phyloP scores from a whole-genome alignment of 2,329 filamentous ascomycete species.

The Colletotrichum melonis region DNA sequence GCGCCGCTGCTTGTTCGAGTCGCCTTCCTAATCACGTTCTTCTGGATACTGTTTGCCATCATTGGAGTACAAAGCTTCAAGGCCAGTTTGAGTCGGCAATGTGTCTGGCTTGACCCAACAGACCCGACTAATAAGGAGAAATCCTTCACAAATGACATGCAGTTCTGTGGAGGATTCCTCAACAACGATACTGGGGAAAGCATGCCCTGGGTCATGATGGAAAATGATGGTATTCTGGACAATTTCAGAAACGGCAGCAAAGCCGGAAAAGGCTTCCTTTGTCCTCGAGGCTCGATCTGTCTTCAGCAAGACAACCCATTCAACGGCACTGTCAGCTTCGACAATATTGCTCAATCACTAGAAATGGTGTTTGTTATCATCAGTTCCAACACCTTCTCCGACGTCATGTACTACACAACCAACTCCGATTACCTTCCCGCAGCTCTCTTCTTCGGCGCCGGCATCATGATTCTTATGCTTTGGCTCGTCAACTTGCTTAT shows the following conservation, averaged over 20 bases:
- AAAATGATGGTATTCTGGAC: slow-evolving; percentile 44
- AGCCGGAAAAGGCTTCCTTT: slow-evolving; percentile 85
- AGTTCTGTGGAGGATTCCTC: slow-evolving; percentile 90
- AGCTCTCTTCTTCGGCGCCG: slow-evolving; percentile 79
- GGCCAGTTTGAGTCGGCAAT: slow-evolving; percentile 80
- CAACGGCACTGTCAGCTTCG: slow-evolving; percentile 90
- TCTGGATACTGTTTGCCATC: slow-evolving; percentile 97
- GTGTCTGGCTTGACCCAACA: slow-evolving; percentile 78
- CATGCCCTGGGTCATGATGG: slow-evolving; percentile 73
- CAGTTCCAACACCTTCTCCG: slow-evolving; percentile 96
- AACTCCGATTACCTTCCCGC: slow-evolving; percentile 91
- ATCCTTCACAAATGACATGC: slow-evolving; percentile 72
- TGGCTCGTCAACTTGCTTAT: slow-evolving; percentile 97
- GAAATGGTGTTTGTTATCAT: slow-evolving; percentile 98
- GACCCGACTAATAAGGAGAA: slow-evolving; percentile 65
- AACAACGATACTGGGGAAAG: slow-evolving; percentile 65
- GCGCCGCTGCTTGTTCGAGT: slow-evolving; percentile 92
- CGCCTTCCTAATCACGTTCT: slow-evolving; percentile 93
- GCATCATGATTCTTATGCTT: slow-evolving; percentile 91
- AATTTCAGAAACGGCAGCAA: slow-evolving; percentile 63
- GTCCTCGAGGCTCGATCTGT: slow-evolving; percentile 85
- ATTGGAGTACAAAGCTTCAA: slow-evolving; percentile 98
- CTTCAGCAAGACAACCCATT: slow-evolving; percentile 83
- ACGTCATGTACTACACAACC: slow-evolving; percentile 93
- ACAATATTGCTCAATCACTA: slow-evolving; percentile 91